Conservation (phyloP, 345 rosid species). For the Lumnitzera racemosa region DNA sequence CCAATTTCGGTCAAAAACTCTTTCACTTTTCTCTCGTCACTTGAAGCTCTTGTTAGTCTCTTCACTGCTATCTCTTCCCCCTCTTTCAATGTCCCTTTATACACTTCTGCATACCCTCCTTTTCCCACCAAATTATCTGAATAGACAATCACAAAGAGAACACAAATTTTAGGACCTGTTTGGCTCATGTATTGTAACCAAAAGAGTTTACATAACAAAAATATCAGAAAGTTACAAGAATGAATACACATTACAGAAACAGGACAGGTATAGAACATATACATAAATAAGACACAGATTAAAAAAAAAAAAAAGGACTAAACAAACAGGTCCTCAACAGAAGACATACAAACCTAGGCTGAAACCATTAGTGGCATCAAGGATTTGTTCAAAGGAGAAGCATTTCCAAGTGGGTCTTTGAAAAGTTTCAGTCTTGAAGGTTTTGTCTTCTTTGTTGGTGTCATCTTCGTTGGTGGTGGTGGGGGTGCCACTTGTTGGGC, state of each 20-base stretch:
- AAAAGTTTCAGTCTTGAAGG: slow-evolving; percentile 22
- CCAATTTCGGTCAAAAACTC: slow-evolving; percentile 93
- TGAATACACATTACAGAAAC: no score
- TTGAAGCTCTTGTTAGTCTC: slow-evolving; percentile 55
- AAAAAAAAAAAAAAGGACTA: neutral
- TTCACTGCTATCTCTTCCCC: slow-evolving; percentile 84
- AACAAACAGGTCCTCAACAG: neutral
- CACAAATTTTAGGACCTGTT: neutral
- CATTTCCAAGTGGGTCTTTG: slow-evolving; percentile 86
- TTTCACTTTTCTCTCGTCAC: slow-evolving; percentile 84
- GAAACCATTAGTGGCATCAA: slow-evolving; percentile 64
- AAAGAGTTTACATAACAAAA: no score
- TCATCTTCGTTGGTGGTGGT: slow-evolving; percentile 19
- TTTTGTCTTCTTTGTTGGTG: slow-evolving; percentile 13
- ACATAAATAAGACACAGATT: neutral
- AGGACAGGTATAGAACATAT: no score
- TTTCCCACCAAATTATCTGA: slow-evolving; percentile 71
- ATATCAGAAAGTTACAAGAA: no score
- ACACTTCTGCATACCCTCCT: slow-evolving; percentile 95
- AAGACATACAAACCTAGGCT: slow-evolving; percentile 35
- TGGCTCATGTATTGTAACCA: no score
- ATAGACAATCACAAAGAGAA: neutral
- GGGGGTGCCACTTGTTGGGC: slow-evolving; percentile 6
- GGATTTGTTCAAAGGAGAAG: slow-evolving; percentile 78
- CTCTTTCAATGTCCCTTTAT: slow-evolving; percentile 43